Evolutionary conservation across 305 asterid genomes (phyloP), one percentile per base, ranked within the genome.

Genomic region (Fraxinus greggii): DNA sequence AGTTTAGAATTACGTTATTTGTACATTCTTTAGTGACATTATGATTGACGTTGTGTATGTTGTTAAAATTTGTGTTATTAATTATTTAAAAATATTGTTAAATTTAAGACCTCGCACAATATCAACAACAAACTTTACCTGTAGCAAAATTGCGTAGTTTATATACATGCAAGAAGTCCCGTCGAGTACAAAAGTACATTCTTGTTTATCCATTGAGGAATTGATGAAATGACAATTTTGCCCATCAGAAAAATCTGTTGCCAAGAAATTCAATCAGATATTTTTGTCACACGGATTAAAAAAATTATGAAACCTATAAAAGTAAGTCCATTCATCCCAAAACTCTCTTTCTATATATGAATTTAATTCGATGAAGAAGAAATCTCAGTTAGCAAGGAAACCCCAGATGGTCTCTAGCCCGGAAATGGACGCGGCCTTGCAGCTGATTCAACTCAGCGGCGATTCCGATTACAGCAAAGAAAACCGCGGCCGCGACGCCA

Each of bases 371-470:
- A 67, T 7, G n/a, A 78, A 70, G 86, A 82, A 81, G 81, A 84
- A 84, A 82, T 77, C 88, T 12, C 9, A 15, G 33, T 78, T 40
- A 29, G 72, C 33, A 70, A 74, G 48, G 21, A 79, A 78, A 82
- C 70, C 72, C 79, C 83, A 56, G 76, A 72, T 77, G 84, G 81
- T 48, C 24, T 73, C 85, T 42, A 85, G 77, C 21, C 91, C 93
- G n/a, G 98, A 93, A 83, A 80, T 93, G 80, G 92, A 91, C 84
- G 98, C 94, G 36, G 97, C 93, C 7, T 40, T 91, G 77, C 95
- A 86, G 85, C 89, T 92, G 45, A 91, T 92, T 86, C 97, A 93
- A 81, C 95, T 93, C 76, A 93, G 95, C 90, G 92, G 95, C 82
- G 94, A 91, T 87, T 89, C 94, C 7, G 84, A 36, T 17, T 67